Conservation (phyloP, 176 grass and related monocot species). For the Aegilops umbellulata region DNA sequence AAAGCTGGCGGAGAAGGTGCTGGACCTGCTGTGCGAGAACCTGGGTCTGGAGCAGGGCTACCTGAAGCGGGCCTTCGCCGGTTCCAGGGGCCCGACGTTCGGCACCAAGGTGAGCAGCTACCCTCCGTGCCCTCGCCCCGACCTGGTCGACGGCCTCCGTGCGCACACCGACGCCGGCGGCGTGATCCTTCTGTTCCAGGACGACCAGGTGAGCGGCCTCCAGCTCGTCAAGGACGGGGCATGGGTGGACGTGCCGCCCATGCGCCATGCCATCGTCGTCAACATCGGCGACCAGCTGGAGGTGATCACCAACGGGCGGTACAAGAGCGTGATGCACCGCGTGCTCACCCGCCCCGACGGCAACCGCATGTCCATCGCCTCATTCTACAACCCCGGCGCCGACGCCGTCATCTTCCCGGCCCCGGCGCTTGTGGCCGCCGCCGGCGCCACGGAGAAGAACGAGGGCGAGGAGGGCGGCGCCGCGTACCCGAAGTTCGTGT, state of each 20-base stretch:
- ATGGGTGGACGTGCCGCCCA: conserved; percentile 83
- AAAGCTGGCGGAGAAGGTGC: conserved; percentile 66
- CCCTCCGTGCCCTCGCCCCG: conserved; percentile 74
- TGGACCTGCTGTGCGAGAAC: conserved; percentile 90
- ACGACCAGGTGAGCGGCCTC: conserved; percentile 80
- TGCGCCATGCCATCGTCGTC: conserved; percentile 71
- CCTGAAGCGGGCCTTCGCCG: conserved; percentile 60
- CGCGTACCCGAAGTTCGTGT: conserved; percentile 80
- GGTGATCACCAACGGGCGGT: conserved; percentile 93
- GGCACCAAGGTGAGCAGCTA: conserved; percentile 94
- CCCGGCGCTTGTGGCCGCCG: conserved; percentile 23
- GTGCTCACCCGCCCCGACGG: conserved; percentile 71
- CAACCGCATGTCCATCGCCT: conserved; percentile 94
- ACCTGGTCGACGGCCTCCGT: conserved; percentile 74
- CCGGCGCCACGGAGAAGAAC: too few species aligned
- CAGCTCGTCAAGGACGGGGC: conserved; percentile 66
- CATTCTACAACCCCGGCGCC: conserved; percentile 86
- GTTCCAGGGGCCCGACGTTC: conserved; percentile 71
- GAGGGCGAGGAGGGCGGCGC: neutral
- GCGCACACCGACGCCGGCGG: conserved; percentile 96
- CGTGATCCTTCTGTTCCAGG: conserved; percentile 94
- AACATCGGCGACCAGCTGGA: conserved; percentile 97
- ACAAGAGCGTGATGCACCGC: conserved; percentile 90
- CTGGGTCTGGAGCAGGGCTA: conserved; percentile 74
- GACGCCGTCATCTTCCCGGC: conserved; percentile 92